Conservation (phyloP, 1,139 yeast genomes). For the Diutina siamensis region DNA sequence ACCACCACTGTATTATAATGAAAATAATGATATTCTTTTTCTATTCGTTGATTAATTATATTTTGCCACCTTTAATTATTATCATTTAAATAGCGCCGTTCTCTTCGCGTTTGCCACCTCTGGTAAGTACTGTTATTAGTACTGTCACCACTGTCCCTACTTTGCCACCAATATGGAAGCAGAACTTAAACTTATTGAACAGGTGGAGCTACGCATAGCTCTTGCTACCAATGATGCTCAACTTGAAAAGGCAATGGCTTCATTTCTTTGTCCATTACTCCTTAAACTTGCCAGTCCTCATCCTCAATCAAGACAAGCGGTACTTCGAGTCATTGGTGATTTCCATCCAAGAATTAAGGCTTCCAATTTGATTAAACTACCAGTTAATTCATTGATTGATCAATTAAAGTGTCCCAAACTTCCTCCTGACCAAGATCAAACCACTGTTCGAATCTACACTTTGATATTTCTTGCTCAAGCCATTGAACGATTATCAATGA, state of each 20-base stretch:
- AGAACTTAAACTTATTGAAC: conserved; percentile 51
- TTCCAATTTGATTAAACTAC: conserved; percentile 42
- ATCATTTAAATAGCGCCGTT: neutral
- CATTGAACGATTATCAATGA: conserved; percentile 33
- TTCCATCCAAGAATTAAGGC: conserved; percentile 57
- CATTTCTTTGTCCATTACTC: conserved; percentile 67
- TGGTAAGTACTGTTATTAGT: neutral
- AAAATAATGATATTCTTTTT: neutral
- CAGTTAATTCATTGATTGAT: conserved; percentile 45
- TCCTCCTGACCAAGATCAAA: conserved; percentile 29
- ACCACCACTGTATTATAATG: neutral
- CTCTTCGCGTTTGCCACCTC: neutral
- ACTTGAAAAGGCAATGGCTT: conserved; percentile 45
- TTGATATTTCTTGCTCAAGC: conserved; percentile 59
- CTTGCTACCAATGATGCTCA: conserved; percentile 60
- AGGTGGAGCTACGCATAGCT: conserved; percentile 77
- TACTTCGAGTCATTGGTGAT: conserved; percentile 56
- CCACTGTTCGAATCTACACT: conserved; percentile 53
- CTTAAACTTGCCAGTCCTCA: conserved; percentile 70
- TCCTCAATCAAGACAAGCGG: conserved; percentile 53
- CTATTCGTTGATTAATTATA: neutral
- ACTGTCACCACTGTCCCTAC: too few relatives aligned
- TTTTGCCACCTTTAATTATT: neutral
- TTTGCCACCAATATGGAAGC: neutral
- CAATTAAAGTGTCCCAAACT: conserved; percentile 52